These are phyloP conservation scores for Cucumis sativus DNA, from an alignment of 306 rosid species.

Conservation along the genomic window DNA sequence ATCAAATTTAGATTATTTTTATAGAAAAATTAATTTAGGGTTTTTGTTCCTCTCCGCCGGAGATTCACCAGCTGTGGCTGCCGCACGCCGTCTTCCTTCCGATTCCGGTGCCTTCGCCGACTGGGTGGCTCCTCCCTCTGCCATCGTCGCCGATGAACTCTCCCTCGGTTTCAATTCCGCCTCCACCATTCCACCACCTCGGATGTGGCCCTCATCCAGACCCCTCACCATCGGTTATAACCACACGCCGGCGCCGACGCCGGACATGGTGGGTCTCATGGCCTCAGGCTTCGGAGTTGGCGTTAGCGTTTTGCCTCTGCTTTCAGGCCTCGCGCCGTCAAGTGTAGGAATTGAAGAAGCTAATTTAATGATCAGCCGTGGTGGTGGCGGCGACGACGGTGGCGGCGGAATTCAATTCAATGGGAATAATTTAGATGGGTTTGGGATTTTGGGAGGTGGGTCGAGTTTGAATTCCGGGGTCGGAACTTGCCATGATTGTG, in stretches of 20 bases:
- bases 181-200: background rate
- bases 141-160: background rate
- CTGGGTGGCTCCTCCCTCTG: background rate
- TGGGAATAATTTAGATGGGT: background rate
- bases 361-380: background rate
- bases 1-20: background rate
- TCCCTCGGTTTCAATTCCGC: background rate
- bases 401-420: background rate
- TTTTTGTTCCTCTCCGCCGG: background rate
- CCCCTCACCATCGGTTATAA: background rate
- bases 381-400: background rate
- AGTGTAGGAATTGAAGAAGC: background rate
- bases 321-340: background rate
- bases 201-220: slow-evolving; percentile 5
- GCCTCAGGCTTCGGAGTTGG: background rate
- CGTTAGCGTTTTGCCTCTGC: background rate
- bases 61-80: slow-evolving; percentile 6
- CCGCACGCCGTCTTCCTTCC: background rate
- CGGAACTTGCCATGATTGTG: slow-evolving; percentile 69
- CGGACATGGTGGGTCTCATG: slow-evolving; percentile 3
- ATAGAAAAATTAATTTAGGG: background rate
- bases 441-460: background rate
- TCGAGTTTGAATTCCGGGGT: background rate
- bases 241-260: background rate
- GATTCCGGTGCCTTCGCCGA: background rate